phyloP scores from a whole-genome alignment of 129 eudicot species.

The sunflower (Helianthus annuus) region DNA sequence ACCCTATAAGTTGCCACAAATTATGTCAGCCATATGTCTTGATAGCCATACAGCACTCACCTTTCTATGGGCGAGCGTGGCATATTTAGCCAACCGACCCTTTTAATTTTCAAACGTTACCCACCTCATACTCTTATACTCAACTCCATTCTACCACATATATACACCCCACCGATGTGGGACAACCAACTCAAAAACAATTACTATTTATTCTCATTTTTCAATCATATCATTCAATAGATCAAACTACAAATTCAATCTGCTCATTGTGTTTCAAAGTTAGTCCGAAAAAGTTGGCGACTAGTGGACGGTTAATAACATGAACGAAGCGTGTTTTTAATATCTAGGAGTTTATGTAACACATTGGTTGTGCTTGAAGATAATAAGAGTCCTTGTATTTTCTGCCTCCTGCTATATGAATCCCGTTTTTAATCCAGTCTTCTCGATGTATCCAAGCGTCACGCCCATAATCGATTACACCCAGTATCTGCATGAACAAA shows the following conservation, averaged over 20 bases:
- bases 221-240: not conserved
- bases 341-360: slow-evolving; percentile 66
- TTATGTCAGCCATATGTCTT: slow-evolving; percentile 97
- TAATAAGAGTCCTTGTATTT: slow-evolving; percentile 86
- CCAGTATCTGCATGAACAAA: slow-evolving; percentile 60
- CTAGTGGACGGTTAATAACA: not conserved
- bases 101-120: slow-evolving; percentile 23
- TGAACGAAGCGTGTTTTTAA: not conserved
- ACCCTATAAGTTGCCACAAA: slow-evolving; percentile 66
- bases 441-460: slow-evolving; percentile 98
- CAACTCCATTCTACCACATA: not conserved
- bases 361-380: slow-evolving; percentile 88
- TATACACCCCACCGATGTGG: slow-evolving; percentile 40
- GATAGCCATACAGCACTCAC: slow-evolving; percentile 96
- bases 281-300: not conserved
- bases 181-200: slow-evolving; percentile 23
- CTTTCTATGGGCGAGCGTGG: slow-evolving; percentile 52
- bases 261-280: not conserved
- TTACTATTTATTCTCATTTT: too few species aligned
- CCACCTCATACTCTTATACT: not conserved
- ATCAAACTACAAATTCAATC: slow-evolving; percentile 1
- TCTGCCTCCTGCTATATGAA: slow-evolving; percentile 68
- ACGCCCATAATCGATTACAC: slow-evolving; percentile 72
- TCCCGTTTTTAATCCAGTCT: slow-evolving; percentile 86
- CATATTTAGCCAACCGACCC: slow-evolving; percentile 99